Percentiles rank a stretch among this genome's conserved stretches.
Conservation (phyloP, 2,329 filamentous ascomycete species). For the Monascus ruber region DNA sequence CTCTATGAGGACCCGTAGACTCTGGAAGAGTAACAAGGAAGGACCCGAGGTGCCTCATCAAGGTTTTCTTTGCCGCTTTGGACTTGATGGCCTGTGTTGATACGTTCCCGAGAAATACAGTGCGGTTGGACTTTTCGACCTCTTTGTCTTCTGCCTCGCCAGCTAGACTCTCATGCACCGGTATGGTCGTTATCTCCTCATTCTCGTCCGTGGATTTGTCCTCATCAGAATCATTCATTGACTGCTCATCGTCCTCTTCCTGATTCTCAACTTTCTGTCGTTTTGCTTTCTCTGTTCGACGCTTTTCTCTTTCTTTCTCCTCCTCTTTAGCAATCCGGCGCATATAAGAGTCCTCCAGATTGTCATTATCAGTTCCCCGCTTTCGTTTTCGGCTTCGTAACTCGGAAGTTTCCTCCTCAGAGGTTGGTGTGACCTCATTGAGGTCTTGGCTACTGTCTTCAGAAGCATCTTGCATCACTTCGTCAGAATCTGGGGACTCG, state of each 20-base stretch:
- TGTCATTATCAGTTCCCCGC: slow-evolving; percentile 39
- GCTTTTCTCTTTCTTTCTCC: slow-evolving; percentile 24
- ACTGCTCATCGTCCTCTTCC: slow-evolving; percentile 45
- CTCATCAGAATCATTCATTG: slow-evolving; percentile 16
- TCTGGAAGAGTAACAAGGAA: slow-evolving; percentile 48
- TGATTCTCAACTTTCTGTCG: slow-evolving; percentile 26
- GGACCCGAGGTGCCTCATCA: slow-evolving; percentile 67
- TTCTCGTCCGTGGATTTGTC: slow-evolving; percentile 18
- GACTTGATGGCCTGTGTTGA: slow-evolving; percentile 71
- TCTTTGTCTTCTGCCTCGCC: slow-evolving; percentile 39
- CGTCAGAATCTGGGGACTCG: slow-evolving; percentile 21
- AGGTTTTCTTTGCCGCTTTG: slow-evolving; percentile 65
- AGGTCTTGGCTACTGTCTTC: slow-evolving; percentile 45
- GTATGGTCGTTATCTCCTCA: slow-evolving; percentile 16
- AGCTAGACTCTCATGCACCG: slow-evolving; percentile 29
- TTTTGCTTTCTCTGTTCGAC: slow-evolving; percentile 24
- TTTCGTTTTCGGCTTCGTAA: slow-evolving; percentile 40
- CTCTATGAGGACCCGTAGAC: slow-evolving; percentile 50
- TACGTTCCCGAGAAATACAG: slow-evolving; percentile 88
- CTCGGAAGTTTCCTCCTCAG: slow-evolving; percentile 8
- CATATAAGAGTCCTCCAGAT: slow-evolving; percentile 35
- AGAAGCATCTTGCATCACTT: slow-evolving; percentile 33
- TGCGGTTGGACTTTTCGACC: slow-evolving; percentile 75
- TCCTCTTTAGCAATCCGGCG: slow-evolving; percentile 33
- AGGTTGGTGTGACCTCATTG: slow-evolving; percentile 7